Percentiles rank a stretch among this genome's conserved stretches.
phyloP scores from a whole-genome alignment of 1,284 basidiomycete genomes.

The Melampsora occidentalis region DNA sequence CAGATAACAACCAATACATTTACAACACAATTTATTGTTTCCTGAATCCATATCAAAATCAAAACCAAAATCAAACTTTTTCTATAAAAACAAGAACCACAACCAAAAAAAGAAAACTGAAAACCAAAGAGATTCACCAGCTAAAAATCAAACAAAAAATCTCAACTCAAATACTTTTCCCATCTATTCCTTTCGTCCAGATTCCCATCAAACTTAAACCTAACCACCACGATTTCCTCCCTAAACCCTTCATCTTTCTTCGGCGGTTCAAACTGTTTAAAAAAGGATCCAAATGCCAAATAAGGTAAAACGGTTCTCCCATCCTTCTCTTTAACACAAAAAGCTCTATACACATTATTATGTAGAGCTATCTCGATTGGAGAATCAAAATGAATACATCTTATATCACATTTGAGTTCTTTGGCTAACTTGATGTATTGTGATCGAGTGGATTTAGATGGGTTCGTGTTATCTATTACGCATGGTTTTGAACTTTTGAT shows the following conservation, averaged over 20 bases:
- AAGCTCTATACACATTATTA: slow-evolving; percentile 80
- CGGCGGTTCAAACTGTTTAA: slow-evolving; percentile 67
- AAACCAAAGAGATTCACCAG: too few species aligned
- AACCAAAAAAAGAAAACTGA: too few species aligned
- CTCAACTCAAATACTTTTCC: slow-evolving; percentile 64
- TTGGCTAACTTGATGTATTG: slow-evolving; percentile 60
- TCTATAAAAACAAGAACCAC: too few species aligned
- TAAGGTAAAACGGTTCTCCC: slow-evolving; percentile 62
- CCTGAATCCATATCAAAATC: too few species aligned
- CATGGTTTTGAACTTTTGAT: slow-evolving; percentile 64
- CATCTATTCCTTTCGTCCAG: slow-evolving; percentile 68
- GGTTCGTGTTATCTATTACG: slow-evolving; percentile 64
- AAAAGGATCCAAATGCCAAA: slow-evolving; percentile 64
- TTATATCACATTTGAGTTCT: slow-evolving; percentile 19
- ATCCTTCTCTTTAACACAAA: slow-evolving; percentile 47
- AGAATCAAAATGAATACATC: slow-evolving; percentile 67
- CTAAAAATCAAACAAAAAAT: background rate
- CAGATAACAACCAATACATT: too few species aligned
- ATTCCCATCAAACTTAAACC: slow-evolving; percentile 73
- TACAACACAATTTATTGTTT: too few species aligned
- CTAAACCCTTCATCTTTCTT: slow-evolving; percentile 66
- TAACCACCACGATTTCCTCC: slow-evolving; percentile 68
- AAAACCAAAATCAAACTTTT: too few species aligned
- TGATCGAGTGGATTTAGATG: slow-evolving; percentile 54
- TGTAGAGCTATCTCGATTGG: slow-evolving; percentile 77